These are phyloP conservation scores for Tolypocladium ovalisporum DNA, from an alignment of 2,329 filamentous ascomycete genomes.

Conservation along the genomic window DNA sequence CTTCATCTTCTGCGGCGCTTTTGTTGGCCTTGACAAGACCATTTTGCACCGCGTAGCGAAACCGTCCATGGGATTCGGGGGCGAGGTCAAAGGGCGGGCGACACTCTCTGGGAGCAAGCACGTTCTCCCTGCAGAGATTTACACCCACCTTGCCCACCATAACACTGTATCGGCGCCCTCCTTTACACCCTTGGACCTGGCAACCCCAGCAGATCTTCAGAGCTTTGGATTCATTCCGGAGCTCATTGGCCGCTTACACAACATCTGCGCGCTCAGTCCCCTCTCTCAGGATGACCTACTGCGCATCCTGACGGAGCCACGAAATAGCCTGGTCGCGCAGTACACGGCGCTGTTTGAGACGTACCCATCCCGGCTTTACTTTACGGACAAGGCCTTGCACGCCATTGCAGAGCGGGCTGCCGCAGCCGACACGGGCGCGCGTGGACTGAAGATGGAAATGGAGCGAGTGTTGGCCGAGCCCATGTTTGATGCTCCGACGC, in stretches of 20 bases:
- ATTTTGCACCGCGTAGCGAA: conserved; percentile 80
- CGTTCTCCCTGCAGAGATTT: conserved; percentile 53
- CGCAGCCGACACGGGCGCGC: conserved; percentile 59
- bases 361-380: conserved; percentile 68
- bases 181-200: conserved; percentile 57
- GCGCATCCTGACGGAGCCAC: conserved; percentile 83
- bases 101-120: conserved; percentile 38
- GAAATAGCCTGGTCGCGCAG: conserved; percentile 78
- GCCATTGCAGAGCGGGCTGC: conserved; percentile 63
- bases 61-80: conserved; percentile 82
- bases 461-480: conserved; percentile 68
- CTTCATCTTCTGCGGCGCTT: conserved; percentile 93
- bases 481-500: conserved; percentile 71
- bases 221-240: conserved; percentile 88
- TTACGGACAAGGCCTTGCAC: conserved; percentile 72
- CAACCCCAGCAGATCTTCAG: conserved; percentile 67
- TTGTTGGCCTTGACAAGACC: conserved; percentile 81
- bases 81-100: conserved; percentile 55
- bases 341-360: conserved; percentile 80
- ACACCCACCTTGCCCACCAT: conserved; percentile 46
- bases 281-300: conserved; percentile 59
- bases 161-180: conserved; percentile 21
- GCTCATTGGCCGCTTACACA: conserved; percentile 88
- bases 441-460: conserved; percentile 70
- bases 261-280: conserved; percentile 74